Conservation (phyloP, 768 basidiomycete genomes). For the Boletus patriciae region DNA sequence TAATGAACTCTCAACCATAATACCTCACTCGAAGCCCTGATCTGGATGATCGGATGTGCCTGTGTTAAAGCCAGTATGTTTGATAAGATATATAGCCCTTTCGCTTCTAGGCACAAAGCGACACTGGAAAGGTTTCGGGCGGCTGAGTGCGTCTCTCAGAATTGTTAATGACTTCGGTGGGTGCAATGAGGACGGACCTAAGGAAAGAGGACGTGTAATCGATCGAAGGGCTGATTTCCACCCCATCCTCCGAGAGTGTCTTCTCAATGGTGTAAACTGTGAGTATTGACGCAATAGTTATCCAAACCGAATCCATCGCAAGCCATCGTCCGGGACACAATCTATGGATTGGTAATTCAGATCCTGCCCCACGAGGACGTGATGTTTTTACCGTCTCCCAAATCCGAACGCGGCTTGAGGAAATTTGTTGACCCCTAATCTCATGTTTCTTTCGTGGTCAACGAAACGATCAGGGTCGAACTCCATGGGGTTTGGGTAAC, state of each 20-base stretch:
- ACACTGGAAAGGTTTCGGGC: constrained; percentile 44
- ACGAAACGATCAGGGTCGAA: constrained; percentile 43
- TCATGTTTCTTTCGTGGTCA: constrained; percentile 25
- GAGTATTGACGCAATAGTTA: constrained; percentile 42
- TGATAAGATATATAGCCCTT: constrained; percentile 33
- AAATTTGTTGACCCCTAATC: constrained; percentile 35
- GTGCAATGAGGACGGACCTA: constrained; percentile 29
- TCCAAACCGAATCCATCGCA: constrained; percentile 45
- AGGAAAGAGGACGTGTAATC: constrained; percentile 38
- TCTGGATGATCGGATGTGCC: neutral
- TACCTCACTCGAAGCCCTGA: neutral
- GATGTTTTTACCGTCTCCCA: constrained; percentile 36
- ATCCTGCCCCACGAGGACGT: neutral
- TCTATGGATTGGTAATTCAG: constrained; percentile 22
- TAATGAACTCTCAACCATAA: neutral
- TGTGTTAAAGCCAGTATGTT: neutral
- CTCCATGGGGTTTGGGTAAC: constrained; percentile 41
- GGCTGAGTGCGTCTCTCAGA: constrained; percentile 27
- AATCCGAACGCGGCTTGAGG: constrained; percentile 44
- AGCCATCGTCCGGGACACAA: constrained; percentile 47
- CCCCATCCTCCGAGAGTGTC: constrained; percentile 34
- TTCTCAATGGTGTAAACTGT: constrained; percentile 41
- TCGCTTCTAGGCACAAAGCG: constrained; percentile 38
- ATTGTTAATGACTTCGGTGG: neutral
- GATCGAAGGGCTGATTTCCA: constrained; percentile 33